Conservation (phyloP, 129 eudicot species). For the Smallanthus sonchifolius region DNA sequence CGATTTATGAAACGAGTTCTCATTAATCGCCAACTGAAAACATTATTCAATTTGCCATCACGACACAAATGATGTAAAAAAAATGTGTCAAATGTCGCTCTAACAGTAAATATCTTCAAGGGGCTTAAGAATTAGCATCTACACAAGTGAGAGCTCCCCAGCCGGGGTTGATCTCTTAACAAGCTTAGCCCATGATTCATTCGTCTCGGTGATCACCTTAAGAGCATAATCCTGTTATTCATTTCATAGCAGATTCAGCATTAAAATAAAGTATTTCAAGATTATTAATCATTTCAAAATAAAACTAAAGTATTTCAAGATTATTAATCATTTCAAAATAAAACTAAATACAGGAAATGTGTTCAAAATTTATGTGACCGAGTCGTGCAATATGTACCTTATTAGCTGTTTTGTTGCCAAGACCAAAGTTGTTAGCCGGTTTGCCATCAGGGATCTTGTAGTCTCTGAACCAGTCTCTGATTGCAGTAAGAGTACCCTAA, state of each 20-base stretch:
- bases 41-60: slow-evolving; percentile 11
- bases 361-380: background rate
- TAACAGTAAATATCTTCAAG: background rate
- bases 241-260: background rate
- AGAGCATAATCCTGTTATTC: slow-evolving; percentile 78
- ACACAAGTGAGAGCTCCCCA: slow-evolving; percentile 96
- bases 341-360: background rate
- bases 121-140: slow-evolving; percentile 20
- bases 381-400: slow-evolving; percentile 46
- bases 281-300: background rate
- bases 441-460: slow-evolving; percentile 99
- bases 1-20: slow-evolving; percentile 4
- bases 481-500: slow-evolving; percentile 96
- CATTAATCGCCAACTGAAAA: background rate
- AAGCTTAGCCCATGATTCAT: slow-evolving; percentile 94
- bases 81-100: slow-evolving; percentile 18
- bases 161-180: slow-evolving; percentile 86
- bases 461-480: slow-evolving; percentile 99
- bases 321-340: background rate
- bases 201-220: slow-evolving; percentile 83
- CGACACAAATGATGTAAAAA: slow-evolving; percentile 16
- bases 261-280: background rate
- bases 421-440: slow-evolving; percentile 96
- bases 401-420: slow-evolving; percentile 91
- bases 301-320: background rate